These are phyloP conservation scores for Chionographis japonica DNA, from an alignment of 106 monocot species.

Conservation along the genomic window DNA sequence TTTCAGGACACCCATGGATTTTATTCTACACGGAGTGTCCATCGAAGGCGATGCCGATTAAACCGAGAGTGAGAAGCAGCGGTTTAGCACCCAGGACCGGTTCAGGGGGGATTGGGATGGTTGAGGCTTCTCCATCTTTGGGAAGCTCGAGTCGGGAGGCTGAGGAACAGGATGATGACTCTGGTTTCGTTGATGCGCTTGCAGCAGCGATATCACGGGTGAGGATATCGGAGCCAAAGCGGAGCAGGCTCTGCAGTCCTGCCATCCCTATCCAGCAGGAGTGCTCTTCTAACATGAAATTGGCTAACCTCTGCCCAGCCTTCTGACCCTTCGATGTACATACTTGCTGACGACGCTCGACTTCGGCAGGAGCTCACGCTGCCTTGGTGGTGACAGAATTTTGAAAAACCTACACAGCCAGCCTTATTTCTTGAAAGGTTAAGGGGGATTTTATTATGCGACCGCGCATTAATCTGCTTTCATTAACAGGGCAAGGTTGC, in stretches of 20 bases:
- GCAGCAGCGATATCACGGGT: slow-evolving; percentile 73
- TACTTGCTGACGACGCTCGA: no score
- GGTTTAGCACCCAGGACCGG: slow-evolving; percentile 14
- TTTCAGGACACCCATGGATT: slow-evolving; percentile 90
- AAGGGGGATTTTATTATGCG: no score
- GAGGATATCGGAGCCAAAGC: slow-evolving; percentile 85
- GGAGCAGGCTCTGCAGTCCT: slow-evolving; percentile 65
- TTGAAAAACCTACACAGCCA: no score
- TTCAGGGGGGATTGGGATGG: slow-evolving; percentile 8
- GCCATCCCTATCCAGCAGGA: slow-evolving; percentile 46
- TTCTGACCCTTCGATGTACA: slow-evolving; percentile 38
- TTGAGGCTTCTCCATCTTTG: slow-evolving; percentile 3
- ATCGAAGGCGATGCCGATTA: slow-evolving; percentile 19
- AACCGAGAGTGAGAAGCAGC: slow-evolving; percentile 11
- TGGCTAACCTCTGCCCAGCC: slow-evolving; percentile 84
- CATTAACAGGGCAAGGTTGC: no score
- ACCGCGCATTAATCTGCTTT: no score
- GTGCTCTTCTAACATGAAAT: slow-evolving; percentile 73
- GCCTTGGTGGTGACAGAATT: no score
- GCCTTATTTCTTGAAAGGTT: no score
- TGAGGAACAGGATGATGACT: slow-evolving; percentile 41
- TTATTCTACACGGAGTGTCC: slow-evolving; percentile 60
- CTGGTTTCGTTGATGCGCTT: slow-evolving; percentile 65
- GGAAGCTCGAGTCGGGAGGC: slow-evolving; percentile 36
- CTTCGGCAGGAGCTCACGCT: no score